Conservation (phyloP, 2,329 filamentous ascomycete species). For the Drechslerella coelobrocha region DNA sequence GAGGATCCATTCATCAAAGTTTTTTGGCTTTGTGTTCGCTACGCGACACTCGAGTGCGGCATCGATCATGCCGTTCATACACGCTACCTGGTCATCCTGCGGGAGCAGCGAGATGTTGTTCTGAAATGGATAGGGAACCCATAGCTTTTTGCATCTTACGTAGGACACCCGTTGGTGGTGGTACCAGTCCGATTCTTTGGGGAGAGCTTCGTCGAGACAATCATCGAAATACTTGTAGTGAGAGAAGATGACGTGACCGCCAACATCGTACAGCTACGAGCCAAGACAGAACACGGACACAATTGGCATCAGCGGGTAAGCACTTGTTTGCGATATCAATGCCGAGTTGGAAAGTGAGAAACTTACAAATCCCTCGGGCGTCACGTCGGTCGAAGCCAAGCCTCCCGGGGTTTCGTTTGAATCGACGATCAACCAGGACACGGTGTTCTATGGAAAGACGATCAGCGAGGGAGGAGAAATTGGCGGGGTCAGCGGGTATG, state of each 20-base stretch:
- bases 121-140: slow-evolving; percentile 99
- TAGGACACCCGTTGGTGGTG: slow-evolving; percentile 98
- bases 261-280: slow-evolving; percentile 99
- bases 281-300: slow-evolving; percentile 41
- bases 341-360: slow-evolving; percentile 26
- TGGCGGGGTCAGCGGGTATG: not conserved
- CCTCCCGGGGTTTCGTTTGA: slow-evolving; percentile 90
- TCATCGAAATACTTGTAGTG: slow-evolving; percentile 99
- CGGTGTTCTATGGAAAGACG: slow-evolving; percentile 70
- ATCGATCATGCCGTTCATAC: slow-evolving; percentile 95
- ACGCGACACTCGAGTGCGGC: slow-evolving; percentile 86
- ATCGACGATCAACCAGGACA: slow-evolving; percentile 96
- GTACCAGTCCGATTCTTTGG: slow-evolving; percentile 94
- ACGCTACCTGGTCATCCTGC: slow-evolving; percentile 94
- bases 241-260: slow-evolving; percentile 97
- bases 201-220: slow-evolving; percentile 94
- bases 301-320: not conserved
- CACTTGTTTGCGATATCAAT: slow-evolving; percentile 3
- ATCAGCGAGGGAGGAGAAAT: slow-evolving; percentile 50
- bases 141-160: slow-evolving; percentile 92
- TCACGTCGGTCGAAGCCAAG: slow-evolving; percentile 93
- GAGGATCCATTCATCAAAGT: slow-evolving; percentile 98
- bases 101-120: slow-evolving; percentile 99
- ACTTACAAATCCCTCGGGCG: slow-evolving; percentile 95
- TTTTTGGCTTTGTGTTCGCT: slow-evolving; percentile 86